Evolutionary conservation across 1,284 basidiomycete genomes (phyloP).

Genomic region (Agroathelia rolfsii): DNA sequence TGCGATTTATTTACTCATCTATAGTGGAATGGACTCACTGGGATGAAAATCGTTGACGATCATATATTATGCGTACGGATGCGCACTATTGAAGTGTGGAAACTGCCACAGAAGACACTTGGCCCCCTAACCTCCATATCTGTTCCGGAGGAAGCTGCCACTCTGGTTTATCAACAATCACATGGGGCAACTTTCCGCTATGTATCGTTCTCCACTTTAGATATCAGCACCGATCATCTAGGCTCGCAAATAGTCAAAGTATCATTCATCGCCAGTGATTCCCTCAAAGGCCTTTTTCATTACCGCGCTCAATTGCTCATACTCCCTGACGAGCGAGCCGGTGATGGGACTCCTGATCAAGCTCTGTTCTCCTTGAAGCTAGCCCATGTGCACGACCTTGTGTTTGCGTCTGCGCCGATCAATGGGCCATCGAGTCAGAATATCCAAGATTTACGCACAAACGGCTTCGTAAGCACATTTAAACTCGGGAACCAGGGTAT

Average conservation of each 20-base stretch:
- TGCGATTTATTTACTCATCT: too few relatives aligned
- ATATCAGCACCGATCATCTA: background rate
- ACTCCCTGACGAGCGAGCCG: too few relatives aligned
- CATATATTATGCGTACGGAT: too few relatives aligned
- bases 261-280: background rate
- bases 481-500: slow-evolving; percentile 1
- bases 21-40: too few relatives aligned
- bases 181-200: background rate
- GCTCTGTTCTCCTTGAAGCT: background rate
- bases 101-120: too few relatives aligned
- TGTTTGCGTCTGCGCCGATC: background rate
- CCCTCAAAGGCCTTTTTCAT: background rate
- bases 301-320: background rate
- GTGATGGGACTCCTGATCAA: too few relatives aligned
- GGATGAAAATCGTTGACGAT: too few relatives aligned
- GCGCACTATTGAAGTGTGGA: too few relatives aligned
- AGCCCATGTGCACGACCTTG: background rate
- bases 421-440: background rate
- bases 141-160: too few relatives aligned
- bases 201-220: background rate
- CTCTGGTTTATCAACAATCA: background rate
- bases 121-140: too few relatives aligned
- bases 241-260: background rate
- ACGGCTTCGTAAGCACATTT: background rate
- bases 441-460: background rate